Evolutionary conservation across 225 moss, liverwort and hornwort species (phyloP).

Genomic region (Rhytidiadelphus loreus): DNA sequence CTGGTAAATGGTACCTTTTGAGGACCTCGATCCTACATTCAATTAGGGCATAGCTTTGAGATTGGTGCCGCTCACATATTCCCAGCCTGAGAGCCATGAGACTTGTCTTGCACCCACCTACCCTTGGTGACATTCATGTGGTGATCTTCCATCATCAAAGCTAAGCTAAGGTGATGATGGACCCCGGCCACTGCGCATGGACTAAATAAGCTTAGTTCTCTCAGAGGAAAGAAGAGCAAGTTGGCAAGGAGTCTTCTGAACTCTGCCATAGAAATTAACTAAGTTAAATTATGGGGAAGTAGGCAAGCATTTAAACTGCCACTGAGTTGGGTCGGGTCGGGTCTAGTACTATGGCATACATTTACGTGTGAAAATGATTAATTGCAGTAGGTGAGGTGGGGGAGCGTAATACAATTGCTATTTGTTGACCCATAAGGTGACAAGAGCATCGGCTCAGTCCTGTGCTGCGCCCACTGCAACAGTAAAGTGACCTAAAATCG

Average conservation of each 20-base stretch:
- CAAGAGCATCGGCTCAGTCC: no score
- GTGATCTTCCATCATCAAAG: not conserved
- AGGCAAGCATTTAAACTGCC: not conserved
- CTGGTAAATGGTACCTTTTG: not conserved
- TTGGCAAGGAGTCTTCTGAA: not conserved
- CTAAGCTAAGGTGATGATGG: not conserved
- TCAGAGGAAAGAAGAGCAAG: not conserved
- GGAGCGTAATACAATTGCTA: no score
- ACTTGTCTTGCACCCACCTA: not conserved
- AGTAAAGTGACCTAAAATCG: no score
- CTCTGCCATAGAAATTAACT: not conserved
- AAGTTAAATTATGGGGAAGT: not conserved
- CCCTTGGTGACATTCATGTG: not conserved
- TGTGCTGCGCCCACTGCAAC: no score
- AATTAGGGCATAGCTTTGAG: not conserved
- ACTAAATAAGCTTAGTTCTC: not conserved
- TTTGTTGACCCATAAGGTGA: no score
- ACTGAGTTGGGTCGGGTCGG: not conserved
- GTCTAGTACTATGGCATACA: no score
- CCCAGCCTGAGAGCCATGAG: not conserved
- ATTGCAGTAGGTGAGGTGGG: not conserved
- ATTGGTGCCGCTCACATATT: no score
- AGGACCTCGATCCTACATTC: accelerated
- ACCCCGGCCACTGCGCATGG: not conserved
- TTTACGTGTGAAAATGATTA: not conserved